Percentiles rank a stretch among this genome's conserved stretches.
Conservation (phyloP, 306 rosid species). For the Corylus americana region DNA sequence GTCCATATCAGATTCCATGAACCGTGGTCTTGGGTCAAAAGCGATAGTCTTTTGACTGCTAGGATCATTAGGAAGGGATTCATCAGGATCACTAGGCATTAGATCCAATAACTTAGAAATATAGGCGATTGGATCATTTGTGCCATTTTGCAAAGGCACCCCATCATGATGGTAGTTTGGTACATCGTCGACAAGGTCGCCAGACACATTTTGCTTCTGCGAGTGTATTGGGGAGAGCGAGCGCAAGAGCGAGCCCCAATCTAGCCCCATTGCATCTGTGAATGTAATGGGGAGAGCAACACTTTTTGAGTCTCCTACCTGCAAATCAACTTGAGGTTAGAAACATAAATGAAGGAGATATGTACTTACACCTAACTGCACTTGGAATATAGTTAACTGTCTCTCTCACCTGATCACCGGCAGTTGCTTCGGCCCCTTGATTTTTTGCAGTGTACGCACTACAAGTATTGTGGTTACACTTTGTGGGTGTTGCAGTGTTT, state of each 20-base stretch:
- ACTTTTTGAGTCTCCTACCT: conserved; percentile 16
- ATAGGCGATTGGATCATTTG: not conserved
- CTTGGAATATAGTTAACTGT: not conserved
- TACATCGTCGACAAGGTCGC: not conserved
- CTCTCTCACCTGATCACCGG: conserved; percentile 36
- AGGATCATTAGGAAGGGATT: conserved; percentile 28
- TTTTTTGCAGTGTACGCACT: conserved; percentile 20
- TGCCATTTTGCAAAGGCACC: not conserved
- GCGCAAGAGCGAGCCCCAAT: conserved; percentile 31
- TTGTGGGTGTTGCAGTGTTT: conserved; percentile 15
- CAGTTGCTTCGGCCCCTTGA: conserved; percentile 19
- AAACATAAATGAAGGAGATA: conserved; percentile 1
- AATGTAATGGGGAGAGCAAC: no score
- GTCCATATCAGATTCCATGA: conserved; percentile 19
- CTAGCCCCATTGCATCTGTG: no score
- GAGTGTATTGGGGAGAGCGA: conserved; percentile 35
- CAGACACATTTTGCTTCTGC: no score
- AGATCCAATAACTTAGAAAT: conserved; percentile 36
- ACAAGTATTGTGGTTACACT: conserved; percentile 34
- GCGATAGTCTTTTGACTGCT: conserved; percentile 19
- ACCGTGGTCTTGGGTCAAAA: not conserved
- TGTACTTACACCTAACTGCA: not conserved
- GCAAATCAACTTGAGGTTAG: conserved; percentile 36
- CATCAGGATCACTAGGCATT: conserved; percentile 36
- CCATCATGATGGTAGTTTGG: conserved; percentile 22